Percentiles rank a stretch among this genome's conserved stretches.
Evolutionary conservation across 495 filamentous ascomycete species (phyloP).

Genomic region (Cairneyella variabilis): DNA sequence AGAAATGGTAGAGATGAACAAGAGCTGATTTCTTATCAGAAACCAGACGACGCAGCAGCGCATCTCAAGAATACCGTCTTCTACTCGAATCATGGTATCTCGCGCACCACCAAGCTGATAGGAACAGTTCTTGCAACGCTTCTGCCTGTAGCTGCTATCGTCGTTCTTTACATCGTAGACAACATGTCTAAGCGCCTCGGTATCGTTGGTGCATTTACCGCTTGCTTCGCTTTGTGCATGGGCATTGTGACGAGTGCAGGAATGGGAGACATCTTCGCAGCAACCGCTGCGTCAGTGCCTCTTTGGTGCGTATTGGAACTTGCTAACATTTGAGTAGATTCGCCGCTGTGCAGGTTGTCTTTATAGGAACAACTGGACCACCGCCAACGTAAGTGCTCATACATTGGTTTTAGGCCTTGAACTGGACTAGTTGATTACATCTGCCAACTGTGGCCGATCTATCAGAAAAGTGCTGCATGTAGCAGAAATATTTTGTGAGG

Average conservation of each 20-base stretch:
- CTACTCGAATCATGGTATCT: not conserved
- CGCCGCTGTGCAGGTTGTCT: slow-evolving; percentile 1
- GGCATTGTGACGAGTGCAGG: slow-evolving; percentile 24
- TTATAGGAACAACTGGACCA: slow-evolving; percentile 6
- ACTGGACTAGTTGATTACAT: too few species aligned
- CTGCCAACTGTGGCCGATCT: too few species aligned
- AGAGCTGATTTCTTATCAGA: not conserved
- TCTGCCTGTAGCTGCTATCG: not conserved
- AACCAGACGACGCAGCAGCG: not conserved
- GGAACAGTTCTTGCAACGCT: not conserved
- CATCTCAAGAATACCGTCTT: not conserved
- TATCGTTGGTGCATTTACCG: slow-evolving; percentile 21
- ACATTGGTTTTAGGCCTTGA: too few species aligned
- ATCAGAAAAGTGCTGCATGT: too few species aligned
- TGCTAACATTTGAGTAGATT: not conserved
- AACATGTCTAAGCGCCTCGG: slow-evolving; percentile 15
- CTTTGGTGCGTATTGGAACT: not conserved
- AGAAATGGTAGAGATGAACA: not conserved
- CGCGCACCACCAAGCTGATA: not conserved
- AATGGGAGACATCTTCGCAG: slow-evolving; percentile 25
- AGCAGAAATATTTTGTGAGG: too few species aligned
- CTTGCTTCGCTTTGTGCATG: slow-evolving; percentile 21
- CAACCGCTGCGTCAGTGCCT: slow-evolving; percentile 28
- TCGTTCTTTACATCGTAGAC: not conserved
- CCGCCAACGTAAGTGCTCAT: too few species aligned